Evolutionary conservation across 805 yeast genomes (phyloP), one percentile per base, ranked within the genome.

Genomic region (Wickerhamomyces ciferrii): DNA sequence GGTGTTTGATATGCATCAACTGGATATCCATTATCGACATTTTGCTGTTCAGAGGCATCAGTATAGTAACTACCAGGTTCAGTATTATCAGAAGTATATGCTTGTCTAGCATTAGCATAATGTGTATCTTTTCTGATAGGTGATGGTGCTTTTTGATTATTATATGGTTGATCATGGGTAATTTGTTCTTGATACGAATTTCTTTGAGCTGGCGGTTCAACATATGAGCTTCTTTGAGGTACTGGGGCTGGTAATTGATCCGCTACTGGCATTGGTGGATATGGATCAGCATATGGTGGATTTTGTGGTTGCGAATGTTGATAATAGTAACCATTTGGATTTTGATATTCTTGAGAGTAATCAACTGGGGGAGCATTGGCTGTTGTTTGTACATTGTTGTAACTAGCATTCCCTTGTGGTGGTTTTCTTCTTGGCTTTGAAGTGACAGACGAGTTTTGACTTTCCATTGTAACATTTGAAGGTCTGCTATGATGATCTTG

Each of bases 381-480:
- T 20, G 25, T 13, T 7, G 24, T 4, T 37, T 14, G 11, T 2
- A 9, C 34, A 4, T 18, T 7, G 14, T 17, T 23, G 10, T 29
- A n/a, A 15, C 17, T n/a, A n/a, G 24, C 41, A 29, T 31, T 25
- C 8, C 42, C 37, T 35, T 31, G 24, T 15, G 53, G 51, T 7
- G 54, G 48, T 41, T 48, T 49, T 32, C 50, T 45, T 43, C 44
- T 46, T 32, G 43, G 45, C 10, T 34, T 40, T 5, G 44, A 25
- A 17, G 13, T 37, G 5, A 15, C 19, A 18, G 36, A 7, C 8
- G 48, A 20, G 48, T 51, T 20, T 5, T 37, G 25, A 13, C 39
- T 37, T 40, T n/a, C 40, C 40, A 4, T 42, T 43, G 39, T 37
- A 19, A 20, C 27, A 20, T 18, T 44, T 21, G 44, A 41, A 14